These are phyloP conservation scores for Chloris gayana DNA, from an alignment of 176 grass and related monocot species.

Conservation along the genomic window DNA sequence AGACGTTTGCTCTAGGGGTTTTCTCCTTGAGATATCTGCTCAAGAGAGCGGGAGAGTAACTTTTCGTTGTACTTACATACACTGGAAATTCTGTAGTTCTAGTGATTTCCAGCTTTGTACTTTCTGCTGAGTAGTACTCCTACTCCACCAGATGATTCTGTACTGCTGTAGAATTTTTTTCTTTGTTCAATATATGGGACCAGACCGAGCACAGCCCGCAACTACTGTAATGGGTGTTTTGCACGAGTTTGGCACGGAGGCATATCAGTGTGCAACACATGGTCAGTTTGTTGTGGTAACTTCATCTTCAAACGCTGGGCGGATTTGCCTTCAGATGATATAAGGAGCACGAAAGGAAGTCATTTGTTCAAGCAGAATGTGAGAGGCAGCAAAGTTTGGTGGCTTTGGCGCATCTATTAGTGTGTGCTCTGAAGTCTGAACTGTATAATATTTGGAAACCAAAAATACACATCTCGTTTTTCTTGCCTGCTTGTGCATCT, in stretches of 20 bases:
- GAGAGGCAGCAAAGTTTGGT: background rate
- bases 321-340: background rate
- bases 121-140: background rate
- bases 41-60: slow-evolving; percentile 59
- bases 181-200: background rate
- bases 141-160: background rate
- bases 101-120: background rate
- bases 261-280: slow-evolving; percentile 10
- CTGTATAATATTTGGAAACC: slow-evolving; percentile 29
- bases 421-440: slow-evolving; percentile 12
- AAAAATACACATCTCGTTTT: background rate
- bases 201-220: background rate
- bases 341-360: background rate
- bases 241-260: background rate
- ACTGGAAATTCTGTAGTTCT: background rate
- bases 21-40: slow-evolving; percentile 69
- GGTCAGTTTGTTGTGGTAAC: background rate
- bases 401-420: background rate
- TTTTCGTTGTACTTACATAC: background rate
- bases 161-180: background rate
- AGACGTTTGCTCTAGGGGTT: slow-evolving; percentile 58
- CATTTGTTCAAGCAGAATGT: background rate
- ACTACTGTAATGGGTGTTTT: background rate
- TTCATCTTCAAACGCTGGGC: background rate
- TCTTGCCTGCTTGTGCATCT: background rate